Evolutionary conservation across 305 asterid species (phyloP).

Genomic region (Fraxinus angustifolia): DNA sequence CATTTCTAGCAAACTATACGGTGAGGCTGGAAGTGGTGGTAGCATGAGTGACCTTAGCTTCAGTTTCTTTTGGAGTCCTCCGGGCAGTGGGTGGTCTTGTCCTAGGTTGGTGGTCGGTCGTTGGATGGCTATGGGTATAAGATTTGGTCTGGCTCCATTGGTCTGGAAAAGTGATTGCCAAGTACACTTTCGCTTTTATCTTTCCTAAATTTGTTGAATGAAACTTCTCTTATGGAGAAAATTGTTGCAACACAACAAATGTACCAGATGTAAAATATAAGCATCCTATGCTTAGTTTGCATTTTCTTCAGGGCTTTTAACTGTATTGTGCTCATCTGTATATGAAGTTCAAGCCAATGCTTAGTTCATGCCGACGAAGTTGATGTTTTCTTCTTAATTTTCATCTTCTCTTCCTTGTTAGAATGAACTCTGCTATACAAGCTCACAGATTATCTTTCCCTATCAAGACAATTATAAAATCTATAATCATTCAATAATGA

Average conservation of each 20-base stretch:
- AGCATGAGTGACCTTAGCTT: slow-evolving; percentile 42
- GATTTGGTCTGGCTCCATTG: slow-evolving; percentile 41
- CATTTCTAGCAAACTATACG: slow-evolving; percentile 28
- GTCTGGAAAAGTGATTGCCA: slow-evolving; percentile 27
- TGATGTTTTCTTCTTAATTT: not conserved
- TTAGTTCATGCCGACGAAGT: not conserved
- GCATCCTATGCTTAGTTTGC: not conserved
- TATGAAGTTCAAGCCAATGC: not conserved
- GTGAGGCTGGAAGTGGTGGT: slow-evolving; percentile 46
- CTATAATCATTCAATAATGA: not conserved
- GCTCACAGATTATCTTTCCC: not conserved
- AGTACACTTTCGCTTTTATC: not conserved
- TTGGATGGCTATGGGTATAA: slow-evolving; percentile 58
- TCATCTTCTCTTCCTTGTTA: not conserved
- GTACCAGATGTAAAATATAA: not conserved
- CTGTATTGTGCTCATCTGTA: not conserved
- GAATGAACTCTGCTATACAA: not conserved
- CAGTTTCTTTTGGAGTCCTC: slow-evolving; percentile 39
- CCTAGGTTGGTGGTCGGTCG: slow-evolving; percentile 53
- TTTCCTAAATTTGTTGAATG: not conserved
- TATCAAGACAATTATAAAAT: not conserved
- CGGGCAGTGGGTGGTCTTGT: slow-evolving; percentile 48
- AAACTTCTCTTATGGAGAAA: not conserved
- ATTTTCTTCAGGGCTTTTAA: not conserved
- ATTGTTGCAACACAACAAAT: not conserved